Evolutionary conservation across 1,139 yeast genomes (phyloP), one percentile per base, ranked within the genome.

Genomic region (Kodamaea derodonti): DNA sequence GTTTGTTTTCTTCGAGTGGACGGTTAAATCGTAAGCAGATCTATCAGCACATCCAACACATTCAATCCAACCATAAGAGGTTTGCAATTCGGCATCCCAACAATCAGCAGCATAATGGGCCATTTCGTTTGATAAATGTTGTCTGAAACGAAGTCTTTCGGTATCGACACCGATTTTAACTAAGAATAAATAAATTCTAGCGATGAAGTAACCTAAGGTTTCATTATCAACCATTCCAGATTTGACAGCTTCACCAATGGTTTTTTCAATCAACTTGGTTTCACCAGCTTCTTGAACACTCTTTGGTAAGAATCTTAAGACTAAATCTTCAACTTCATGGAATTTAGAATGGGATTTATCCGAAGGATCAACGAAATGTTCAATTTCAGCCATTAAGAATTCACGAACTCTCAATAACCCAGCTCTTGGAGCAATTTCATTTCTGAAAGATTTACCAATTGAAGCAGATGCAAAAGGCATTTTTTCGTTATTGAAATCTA

Each of bases 1-100:
- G 63, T 88, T 88, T 41, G 98, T 94, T 65, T 87, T 84, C 39
- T 95, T 94, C 33, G 97, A 68, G 59, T 94, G 99, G 39, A 94
- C 98, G 35, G 92, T 77, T 63, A 94, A 78, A 67, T 94, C 99
- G 60, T 88, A 94, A 30, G 99, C 99, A 33, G 96, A 86, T 71
- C 99, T 82, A 65, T 94, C 99, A 44, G 99, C 99, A 72, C 98
- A 92, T 49, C 99, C 99, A 56, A 92, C 97, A 80, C 98, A 92
- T 69, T 94, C 99, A 52, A 94, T 84, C 99, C 99, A 94, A 49
- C 99, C 97, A 57, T 86, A 94, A 25, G 96, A 85, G 28, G 96
- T 84, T 53, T 85, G 82, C 52, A 94, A 75, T 72, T 94, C 99
- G 46, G 96, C 97, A 69, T 94, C 99, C 99, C 99, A 94, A 73